phyloP scores from a whole-genome alignment of 345 rosid genomes.

The Populus tremula region DNA sequence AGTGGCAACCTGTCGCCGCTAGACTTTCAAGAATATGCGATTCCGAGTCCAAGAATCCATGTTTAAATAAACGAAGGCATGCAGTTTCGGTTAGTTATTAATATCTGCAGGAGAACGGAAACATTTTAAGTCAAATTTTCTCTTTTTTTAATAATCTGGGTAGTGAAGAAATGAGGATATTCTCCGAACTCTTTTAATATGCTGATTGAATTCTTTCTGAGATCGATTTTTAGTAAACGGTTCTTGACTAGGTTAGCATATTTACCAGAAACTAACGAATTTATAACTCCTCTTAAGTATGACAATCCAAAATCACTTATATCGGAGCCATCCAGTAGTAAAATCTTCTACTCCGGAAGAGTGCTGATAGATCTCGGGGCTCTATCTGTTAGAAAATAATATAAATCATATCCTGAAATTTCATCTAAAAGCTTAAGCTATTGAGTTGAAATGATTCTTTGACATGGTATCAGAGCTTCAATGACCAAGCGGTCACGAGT shows the following conservation, averaged over 20 bases:
- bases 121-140: not conserved
- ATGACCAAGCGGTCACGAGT: too few relatives aligned
- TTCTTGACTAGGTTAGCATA: not conserved
- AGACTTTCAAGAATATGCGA: not conserved
- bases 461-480: too few relatives aligned
- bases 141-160: too few relatives aligned
- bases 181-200: not conserved
- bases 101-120: not conserved
- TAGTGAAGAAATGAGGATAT: not conserved
- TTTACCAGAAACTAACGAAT: not conserved
- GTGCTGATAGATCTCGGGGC: constrained; percentile 59
- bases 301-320: constrained; percentile 41
- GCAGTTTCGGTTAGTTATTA: not conserved
- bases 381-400: too few relatives aligned
- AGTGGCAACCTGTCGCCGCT: constrained; percentile 41
- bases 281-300: too few relatives aligned
- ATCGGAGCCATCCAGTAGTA: constrained; percentile 65
- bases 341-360: constrained; percentile 49
- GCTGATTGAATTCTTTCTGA: not conserved
- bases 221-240: not conserved
- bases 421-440: too few relatives aligned
- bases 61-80: not conserved
- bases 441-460: too few relatives aligned
- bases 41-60: not conserved
- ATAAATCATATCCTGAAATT: too few relatives aligned